Percentiles rank a stretch among this genome's conserved stretches.
Evolutionary conservation across 1,139 yeast species (phyloP).

Genomic region (Pichia sp.): DNA sequence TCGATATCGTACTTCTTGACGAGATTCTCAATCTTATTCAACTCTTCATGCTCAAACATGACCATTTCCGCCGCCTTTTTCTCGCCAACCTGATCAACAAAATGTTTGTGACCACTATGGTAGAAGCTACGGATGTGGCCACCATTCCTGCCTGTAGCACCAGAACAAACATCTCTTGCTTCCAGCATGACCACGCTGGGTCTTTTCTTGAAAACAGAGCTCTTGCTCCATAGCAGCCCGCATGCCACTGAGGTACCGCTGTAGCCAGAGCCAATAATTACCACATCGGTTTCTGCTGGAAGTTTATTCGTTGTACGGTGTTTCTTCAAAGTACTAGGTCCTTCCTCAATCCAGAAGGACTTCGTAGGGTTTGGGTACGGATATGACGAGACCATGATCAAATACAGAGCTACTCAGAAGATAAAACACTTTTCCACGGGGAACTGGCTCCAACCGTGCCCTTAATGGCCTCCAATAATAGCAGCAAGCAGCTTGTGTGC

Average conservation of each 20-base stretch:
- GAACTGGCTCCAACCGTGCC: background rate
- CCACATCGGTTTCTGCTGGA: constrained; percentile 32
- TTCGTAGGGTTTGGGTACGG: constrained; percentile 12
- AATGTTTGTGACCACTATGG: constrained; percentile 28
- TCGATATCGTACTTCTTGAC: constrained; percentile 34
- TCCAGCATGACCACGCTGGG: constrained; percentile 32
- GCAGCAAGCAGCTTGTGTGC: too few species aligned
- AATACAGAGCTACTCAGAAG: too few species aligned
- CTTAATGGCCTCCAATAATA: too few species aligned
- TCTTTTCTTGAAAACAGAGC: constrained; percentile 13
- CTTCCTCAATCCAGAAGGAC: constrained; percentile 24
- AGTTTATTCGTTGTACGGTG: constrained; percentile 19
- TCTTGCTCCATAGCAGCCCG: constrained; percentile 30
- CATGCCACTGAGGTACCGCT: constrained; percentile 39
- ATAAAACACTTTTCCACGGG: too few species aligned
- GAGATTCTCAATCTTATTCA: constrained; percentile 28
- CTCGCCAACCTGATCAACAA: constrained; percentile 26
- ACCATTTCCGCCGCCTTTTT: constrained; percentile 34
- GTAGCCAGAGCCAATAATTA: constrained; percentile 41
- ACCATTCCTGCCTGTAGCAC: constrained; percentile 48
- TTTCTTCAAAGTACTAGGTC: constrained; percentile 12
- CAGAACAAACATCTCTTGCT: constrained; percentile 41
- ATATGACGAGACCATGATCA: constrained; percentile 1
- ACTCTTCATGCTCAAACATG: constrained; percentile 33
- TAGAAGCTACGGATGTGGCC: constrained; percentile 43